phyloP scores from a whole-genome alignment of 1,139 yeast genomes.

The Kodamaea ohmeri region DNA sequence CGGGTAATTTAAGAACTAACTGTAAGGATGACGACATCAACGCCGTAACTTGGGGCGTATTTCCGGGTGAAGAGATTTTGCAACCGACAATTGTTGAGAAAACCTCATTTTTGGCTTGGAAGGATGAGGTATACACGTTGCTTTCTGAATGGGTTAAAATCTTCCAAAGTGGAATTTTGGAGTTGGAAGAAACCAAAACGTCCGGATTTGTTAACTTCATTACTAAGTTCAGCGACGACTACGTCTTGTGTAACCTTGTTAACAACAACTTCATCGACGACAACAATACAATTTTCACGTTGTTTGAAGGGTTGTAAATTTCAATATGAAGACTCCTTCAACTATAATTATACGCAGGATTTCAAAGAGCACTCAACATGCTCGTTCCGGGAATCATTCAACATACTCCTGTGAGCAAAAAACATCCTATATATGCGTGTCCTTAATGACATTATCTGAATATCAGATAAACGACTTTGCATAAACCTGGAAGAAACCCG shows the following conservation, averaged over 20 bases:
- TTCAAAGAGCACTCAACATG: slow-evolving; percentile 28
- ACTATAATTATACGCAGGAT: slow-evolving; percentile 33
- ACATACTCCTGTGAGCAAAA: slow-evolving; percentile 15
- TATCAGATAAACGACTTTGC: slow-evolving; percentile 14
- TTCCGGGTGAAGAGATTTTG: slow-evolving; percentile 86
- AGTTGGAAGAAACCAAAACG: slow-evolving; percentile 35
- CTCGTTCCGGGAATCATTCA: slow-evolving; percentile 21
- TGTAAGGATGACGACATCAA: slow-evolving; percentile 77
- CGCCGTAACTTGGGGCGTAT: slow-evolving; percentile 98
- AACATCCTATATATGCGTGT: slow-evolving; percentile 12
- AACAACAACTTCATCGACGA: slow-evolving; percentile 74
- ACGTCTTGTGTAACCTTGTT: slow-evolving; percentile 81
- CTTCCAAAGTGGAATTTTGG: slow-evolving; percentile 38
- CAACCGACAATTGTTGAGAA: slow-evolving; percentile 94
- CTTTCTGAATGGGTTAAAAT: slow-evolving; percentile 77
- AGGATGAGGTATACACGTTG: slow-evolving; percentile 87
- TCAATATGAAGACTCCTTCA: too few species aligned
- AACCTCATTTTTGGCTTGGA: slow-evolving; percentile 90
- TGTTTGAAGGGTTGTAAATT: slow-evolving; percentile 30
- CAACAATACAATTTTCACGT: slow-evolving; percentile 46
- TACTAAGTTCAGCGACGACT: slow-evolving; percentile 51
- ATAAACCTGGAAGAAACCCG: slow-evolving; percentile 6
- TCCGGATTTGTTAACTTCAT: slow-evolving; percentile 41
- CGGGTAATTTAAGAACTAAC: slow-evolving; percentile 61
- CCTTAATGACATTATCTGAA: slow-evolving; percentile 6